Conservation (phyloP, 441 rosid genomes). For the Flueggea neowawraea region DNA sequence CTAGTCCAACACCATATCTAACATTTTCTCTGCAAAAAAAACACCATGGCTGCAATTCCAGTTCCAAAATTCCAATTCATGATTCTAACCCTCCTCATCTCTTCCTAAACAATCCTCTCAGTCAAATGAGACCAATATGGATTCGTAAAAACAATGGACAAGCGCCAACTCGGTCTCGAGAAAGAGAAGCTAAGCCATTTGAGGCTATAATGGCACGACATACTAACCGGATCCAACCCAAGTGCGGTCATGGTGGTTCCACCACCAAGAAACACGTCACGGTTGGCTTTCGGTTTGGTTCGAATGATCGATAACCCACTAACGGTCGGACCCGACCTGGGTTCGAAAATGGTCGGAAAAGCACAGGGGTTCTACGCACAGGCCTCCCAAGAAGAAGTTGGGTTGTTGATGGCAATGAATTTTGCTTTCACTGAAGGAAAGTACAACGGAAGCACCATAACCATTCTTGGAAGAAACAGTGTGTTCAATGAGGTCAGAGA, state of each 20-base stretch:
- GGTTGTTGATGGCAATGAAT: conserved; percentile 57
- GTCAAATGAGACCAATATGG: conserved; percentile 16
- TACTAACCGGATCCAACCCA: conserved; percentile 18
- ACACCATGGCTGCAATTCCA: conserved; percentile 25
- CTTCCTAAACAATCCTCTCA: conserved; percentile 10
- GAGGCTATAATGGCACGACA: conserved; percentile 38
- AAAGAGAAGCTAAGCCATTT: conserved; percentile 30
- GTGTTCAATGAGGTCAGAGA: conserved; percentile 46
- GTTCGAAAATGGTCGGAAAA: conserved; percentile 45
- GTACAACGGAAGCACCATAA: conserved; percentile 56
- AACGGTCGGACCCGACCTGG: conserved; percentile 38
- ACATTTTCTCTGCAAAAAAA: too few species aligned
- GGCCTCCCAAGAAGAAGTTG: conserved; percentile 33
- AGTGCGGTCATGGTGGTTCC: conserved; percentile 19
- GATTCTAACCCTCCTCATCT: conserved; percentile 16
- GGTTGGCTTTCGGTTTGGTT: conserved; percentile 21
- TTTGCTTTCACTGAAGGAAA: conserved; percentile 56
- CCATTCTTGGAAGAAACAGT: conserved; percentile 54
- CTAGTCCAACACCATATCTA: too few species aligned
- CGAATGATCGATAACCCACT: conserved; percentile 55
- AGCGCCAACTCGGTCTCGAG: conserved; percentile 29
- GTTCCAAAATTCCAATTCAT: conserved; percentile 8
- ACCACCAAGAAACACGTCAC: conserved; percentile 14
- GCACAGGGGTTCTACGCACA: conserved; percentile 58
- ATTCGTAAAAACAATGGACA: conserved; percentile 32